These are phyloP conservation scores for Fragilaria crotonensis DNA, from an alignment of 108 stramenopile species.

Conservation along the genomic window DNA sequence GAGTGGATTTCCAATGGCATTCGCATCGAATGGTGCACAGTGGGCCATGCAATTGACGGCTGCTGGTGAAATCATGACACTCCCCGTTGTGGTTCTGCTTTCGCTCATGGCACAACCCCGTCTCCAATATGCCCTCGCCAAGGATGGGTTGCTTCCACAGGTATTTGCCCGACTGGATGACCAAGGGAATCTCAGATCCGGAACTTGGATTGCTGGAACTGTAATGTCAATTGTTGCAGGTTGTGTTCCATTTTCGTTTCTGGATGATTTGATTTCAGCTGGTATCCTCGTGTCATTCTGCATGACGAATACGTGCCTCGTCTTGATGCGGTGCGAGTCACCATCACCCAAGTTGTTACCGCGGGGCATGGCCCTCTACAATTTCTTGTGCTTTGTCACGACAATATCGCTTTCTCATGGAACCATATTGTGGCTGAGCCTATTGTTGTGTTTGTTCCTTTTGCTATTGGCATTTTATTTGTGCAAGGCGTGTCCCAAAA, in stretches of 20 bases:
- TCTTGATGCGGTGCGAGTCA: conserved; percentile 46
- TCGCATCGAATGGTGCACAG: conserved; percentile 42
- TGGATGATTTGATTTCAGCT: conserved; percentile 80
- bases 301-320: conserved; percentile 53
- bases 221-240: conserved; percentile 70
- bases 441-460: neutral
- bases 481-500: neutral
- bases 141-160: conserved; percentile 79
- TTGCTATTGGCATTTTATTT: neutral
- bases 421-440: neutral
- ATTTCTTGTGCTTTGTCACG: conserved; percentile 29
- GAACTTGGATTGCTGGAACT: conserved; percentile 64
- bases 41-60: conserved; percentile 58
- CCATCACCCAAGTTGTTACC: conserved; percentile 25
- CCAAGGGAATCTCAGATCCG: conserved; percentile 60
- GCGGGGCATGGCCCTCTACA: conserved; percentile 28
- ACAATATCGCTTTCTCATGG: conserved; percentile 25
- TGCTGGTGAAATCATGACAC: conserved; percentile 77
- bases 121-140: conserved; percentile 75
- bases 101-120: conserved; percentile 87
- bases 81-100: conserved; percentile 89
- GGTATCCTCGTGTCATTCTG: conserved; percentile 69
- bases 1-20: conserved; percentile 69
- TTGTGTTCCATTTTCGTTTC: conserved; percentile 72
- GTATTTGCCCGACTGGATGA: conserved; percentile 58